These are phyloP conservation scores for Curvularia hawaiiensis DNA, from an alignment of 2,329 filamentous ascomycete genomes.

Conservation along the genomic window DNA sequence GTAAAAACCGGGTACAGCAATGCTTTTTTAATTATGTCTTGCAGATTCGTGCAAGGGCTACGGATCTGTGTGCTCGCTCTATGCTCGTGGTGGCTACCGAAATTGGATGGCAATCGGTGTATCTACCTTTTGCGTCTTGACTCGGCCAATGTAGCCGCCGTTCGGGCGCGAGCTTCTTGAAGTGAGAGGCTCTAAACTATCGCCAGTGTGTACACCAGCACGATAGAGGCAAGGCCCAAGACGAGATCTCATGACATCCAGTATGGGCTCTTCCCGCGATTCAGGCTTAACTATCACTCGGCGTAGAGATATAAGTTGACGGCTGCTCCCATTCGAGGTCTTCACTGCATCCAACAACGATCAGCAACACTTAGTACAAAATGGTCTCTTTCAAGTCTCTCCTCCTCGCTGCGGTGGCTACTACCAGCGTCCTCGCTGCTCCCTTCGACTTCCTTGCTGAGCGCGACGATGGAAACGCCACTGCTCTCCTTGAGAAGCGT, in stretches of 20 bases:
- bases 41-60: conserved; percentile 10
- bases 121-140: neutral
- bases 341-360: conserved; percentile 16
- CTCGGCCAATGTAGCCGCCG: conserved; percentile 5
- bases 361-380: conserved; percentile 9
- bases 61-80: conserved; percentile 1
- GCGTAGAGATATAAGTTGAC: conserved; percentile 16
- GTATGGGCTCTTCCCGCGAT: conserved; percentile 19
- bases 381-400: conserved; percentile 34
- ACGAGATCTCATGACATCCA: conserved; percentile 13
- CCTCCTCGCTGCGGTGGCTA: conserved; percentile 25
- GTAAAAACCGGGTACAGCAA: conserved; percentile 14
- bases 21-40: conserved; percentile 8
- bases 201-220: conserved; percentile 12
- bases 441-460: conserved; percentile 27
- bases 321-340: conserved; percentile 5
- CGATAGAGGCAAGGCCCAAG: conserved; percentile 8
- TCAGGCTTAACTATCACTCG: conserved; percentile 19
- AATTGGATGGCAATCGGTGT: conserved; percentile 1
- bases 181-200: conserved; percentile 8
- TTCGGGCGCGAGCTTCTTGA: conserved; percentile 5
- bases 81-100: conserved; percentile 2
- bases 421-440: conserved; percentile 19
- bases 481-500: conserved; percentile 23
- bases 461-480: conserved; percentile 28